phyloP scores from a whole-genome alignment of 1,284 basidiomycete species.

The Ceratobasidium sp. region DNA sequence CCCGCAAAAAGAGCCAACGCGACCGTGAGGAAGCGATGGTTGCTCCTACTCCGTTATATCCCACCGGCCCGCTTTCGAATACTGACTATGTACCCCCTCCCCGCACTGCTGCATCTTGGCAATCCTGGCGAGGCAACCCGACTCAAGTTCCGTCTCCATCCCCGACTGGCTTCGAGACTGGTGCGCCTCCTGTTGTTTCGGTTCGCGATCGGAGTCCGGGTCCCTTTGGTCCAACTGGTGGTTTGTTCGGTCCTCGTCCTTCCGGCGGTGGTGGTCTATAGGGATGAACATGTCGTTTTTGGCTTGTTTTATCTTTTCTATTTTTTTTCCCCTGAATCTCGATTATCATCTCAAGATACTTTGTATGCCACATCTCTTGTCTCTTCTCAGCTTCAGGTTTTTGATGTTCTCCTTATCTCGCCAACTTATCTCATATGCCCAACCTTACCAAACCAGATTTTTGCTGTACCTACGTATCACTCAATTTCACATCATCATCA shows the following conservation, averaged over 20 bases:
- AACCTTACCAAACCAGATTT: neutral
- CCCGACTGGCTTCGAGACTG: constrained; percentile 32
- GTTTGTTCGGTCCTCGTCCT: constrained; percentile 45
- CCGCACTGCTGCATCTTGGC: constrained; percentile 45
- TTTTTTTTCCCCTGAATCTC: constrained; percentile 5
- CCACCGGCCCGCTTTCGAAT: constrained; percentile 44
- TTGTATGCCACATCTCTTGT: neutral
- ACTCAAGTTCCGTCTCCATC: constrained; percentile 41
- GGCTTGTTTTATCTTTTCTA: constrained; percentile 21
- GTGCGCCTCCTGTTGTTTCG: constrained; percentile 44
- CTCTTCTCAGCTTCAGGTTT: neutral
- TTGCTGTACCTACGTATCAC: constrained; percentile 17
- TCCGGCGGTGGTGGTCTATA: constrained; percentile 34
- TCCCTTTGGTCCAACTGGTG: constrained; percentile 48
- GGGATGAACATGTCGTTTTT: constrained; percentile 12
- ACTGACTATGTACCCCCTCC: constrained; percentile 43
- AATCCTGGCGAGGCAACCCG: constrained; percentile 43
- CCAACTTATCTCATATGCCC: constrained; percentile 5
- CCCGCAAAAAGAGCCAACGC: constrained; percentile 45
- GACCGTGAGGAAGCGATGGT: constrained; percentile 44
- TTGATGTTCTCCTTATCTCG: neutral
- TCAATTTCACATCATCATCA: constrained; percentile 27
- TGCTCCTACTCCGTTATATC: constrained; percentile 40
- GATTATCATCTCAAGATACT: constrained; percentile 19
- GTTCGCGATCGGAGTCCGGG: constrained; percentile 48